phyloP scores from a whole-genome alignment of 805 yeast species.

The Sungouiozyma ichnusensis region DNA sequence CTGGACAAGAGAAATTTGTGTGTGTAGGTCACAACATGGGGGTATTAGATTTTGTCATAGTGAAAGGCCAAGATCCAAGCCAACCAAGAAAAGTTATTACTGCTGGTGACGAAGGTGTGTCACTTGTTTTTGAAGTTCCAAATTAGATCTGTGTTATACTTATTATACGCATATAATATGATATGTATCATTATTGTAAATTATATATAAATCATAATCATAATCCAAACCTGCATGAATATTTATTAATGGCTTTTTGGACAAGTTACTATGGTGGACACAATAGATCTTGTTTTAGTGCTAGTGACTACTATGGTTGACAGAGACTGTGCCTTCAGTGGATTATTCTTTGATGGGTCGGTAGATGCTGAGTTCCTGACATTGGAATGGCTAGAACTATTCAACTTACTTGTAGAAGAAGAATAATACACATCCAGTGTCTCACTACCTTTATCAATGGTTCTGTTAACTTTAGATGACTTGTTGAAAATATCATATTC shows the following conservation, averaged over 20 bases:
- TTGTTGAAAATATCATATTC: slow-evolving; percentile 4
- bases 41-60: slow-evolving; percentile 69
- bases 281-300: neutral
- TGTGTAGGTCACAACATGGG: slow-evolving; percentile 95
- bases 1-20: slow-evolving; percentile 64
- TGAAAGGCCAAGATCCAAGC: slow-evolving; percentile 32
- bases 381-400: no score
- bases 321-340: neutral
- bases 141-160: slow-evolving; percentile 7
- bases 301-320: neutral
- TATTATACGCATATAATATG: slow-evolving; percentile 1
- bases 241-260: no score
- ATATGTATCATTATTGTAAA: neutral
- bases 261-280: neutral
- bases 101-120: slow-evolving; percentile 96
- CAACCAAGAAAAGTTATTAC: slow-evolving; percentile 51
- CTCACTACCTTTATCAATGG: no score
- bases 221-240: neutral
- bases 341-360: no score
- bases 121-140: slow-evolving; percentile 51
- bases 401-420: no score
- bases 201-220: neutral
- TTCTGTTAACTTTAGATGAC: neutral
- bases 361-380: no score
- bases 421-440: no score